Evolutionary conservation across 768 basidiomycete species (phyloP), one percentile per base, ranked within the genome.

Genomic region (Lactifluus subvellereus): DNA sequence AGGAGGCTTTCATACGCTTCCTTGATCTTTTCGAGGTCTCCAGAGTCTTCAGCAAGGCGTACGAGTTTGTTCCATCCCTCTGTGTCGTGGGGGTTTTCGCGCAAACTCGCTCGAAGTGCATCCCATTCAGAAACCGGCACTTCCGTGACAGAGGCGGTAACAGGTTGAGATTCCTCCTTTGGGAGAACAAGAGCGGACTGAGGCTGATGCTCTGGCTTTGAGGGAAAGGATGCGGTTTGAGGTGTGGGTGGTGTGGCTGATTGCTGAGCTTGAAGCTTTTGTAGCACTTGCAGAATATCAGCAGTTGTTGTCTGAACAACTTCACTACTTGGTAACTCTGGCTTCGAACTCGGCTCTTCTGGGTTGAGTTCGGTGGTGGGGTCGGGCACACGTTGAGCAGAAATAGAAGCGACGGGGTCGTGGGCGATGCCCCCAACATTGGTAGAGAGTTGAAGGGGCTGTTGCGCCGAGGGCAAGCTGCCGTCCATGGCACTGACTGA

Each of bases 1-100:
- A 96, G 80, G 66, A 98, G 78, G 47, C 82, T 86, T 70, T 93
- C 89, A 73, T 91, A 98, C 16, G 89, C 84, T 50, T 84, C 81
- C 65, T 91, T 84, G 67, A 95, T 87, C 72, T 85, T 86, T 56
- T 87, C 82, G 67, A 93, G 81, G 70, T 96, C 89, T 65, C 85
- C 86, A 40, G 82, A 84, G 61, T 80, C 78, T 76, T 95, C 88
- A 40, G 91, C 87, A 65, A 89, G 76, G 53, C 86, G 82, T 69
- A 97, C 81, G 38, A 96, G 79, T 67, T 82, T 83, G 72, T 89
- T 80, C 85, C 94, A 89, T 16, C 80, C 81, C 51, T 87, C 86
- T n/a, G 86, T 84, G 72, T 94, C 85, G 73, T 87, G 81, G 10
- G 87, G 86, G 61, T 83, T 81, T 68, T 88, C 82, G 67, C 78